phyloP scores from a whole-genome alignment of 345 rosid genomes.

The Corymbia maculata region DNA sequence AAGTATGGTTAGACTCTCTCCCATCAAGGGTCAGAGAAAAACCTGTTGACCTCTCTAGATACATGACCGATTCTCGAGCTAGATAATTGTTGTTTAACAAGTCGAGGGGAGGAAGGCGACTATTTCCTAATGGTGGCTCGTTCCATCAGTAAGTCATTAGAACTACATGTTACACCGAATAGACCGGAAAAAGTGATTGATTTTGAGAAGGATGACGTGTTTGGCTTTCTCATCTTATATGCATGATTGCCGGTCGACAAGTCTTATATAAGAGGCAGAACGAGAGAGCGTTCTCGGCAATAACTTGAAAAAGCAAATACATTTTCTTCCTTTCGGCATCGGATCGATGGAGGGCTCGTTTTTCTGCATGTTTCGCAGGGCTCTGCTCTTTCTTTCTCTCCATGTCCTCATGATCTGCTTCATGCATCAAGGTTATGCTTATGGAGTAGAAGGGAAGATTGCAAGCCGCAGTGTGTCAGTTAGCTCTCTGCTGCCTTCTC shows the following conservation, averaged over 20 bases:
- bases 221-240: background rate
- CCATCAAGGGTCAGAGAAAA: background rate
- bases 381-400: background rate
- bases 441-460: background rate
- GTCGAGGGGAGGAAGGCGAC: background rate
- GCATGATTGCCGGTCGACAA: too few species aligned
- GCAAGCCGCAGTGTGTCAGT: background rate
- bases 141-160: background rate
- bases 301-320: background rate
- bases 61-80: background rate
- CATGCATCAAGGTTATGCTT: background rate
- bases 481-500: background rate
- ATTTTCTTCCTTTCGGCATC: background rate
- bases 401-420: background rate
- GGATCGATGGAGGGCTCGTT: background rate
- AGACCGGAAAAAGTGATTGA: background rate
- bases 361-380: background rate
- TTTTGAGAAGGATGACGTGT: background rate
- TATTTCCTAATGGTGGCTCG: background rate
- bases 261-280: background rate
- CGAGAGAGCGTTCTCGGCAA: background rate
- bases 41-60: accelerated
- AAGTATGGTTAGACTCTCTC: background rate
- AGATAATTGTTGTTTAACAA: background rate
- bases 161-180: background rate